phyloP scores from a whole-genome alignment of 768 basidiomycete genomes.

The Thelephora ganbajun region DNA sequence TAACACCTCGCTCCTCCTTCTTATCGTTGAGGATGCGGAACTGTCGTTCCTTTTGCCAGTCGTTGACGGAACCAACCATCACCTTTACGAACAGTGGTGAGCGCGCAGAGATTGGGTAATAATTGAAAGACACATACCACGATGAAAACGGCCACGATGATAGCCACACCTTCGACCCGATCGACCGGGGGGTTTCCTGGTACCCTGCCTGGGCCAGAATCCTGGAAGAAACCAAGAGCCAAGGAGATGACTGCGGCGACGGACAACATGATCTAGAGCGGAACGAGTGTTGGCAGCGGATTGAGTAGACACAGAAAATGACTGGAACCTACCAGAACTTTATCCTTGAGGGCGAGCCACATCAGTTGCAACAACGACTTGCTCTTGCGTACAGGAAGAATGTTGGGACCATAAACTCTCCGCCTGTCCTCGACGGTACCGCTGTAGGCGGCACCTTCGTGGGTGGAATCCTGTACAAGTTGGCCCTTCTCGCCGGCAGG shows the following conservation, averaged over 20 bases:
- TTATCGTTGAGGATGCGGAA: slow-evolving; percentile 87
- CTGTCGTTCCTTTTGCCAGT: slow-evolving; percentile 98
- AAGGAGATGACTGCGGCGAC: slow-evolving; percentile 89
- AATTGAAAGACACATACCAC: slow-evolving; percentile 38
- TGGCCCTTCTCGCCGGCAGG: slow-evolving; percentile 8
- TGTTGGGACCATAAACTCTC: slow-evolving; percentile 38
- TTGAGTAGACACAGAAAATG: slow-evolving; percentile 1
- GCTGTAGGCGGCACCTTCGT: slow-evolving; percentile 14
- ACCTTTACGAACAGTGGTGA: slow-evolving; percentile 30
- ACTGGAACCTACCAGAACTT: slow-evolving; percentile 35
- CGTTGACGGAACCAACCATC: slow-evolving; percentile 86
- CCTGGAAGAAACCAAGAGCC: slow-evolving; percentile 88
- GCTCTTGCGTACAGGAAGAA: slow-evolving; percentile 29
- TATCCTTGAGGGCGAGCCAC: slow-evolving; percentile 53
- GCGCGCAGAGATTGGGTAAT: not conserved
- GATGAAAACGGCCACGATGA: slow-evolving; percentile 61
- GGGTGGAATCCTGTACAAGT: slow-evolving; percentile 6
- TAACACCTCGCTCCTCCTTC: slow-evolving; percentile 87
- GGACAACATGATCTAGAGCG: slow-evolving; percentile 65
- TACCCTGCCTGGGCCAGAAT: slow-evolving; percentile 61
- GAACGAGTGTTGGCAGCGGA: not conserved
- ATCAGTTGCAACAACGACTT: slow-evolving; percentile 40
- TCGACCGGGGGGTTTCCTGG: slow-evolving; percentile 65
- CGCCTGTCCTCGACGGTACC: slow-evolving; percentile 28
- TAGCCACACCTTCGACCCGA: slow-evolving; percentile 92